These are phyloP conservation scores for Nidularia pulvinata DNA, from an alignment of 768 basidiomycete species.

Conservation along the genomic window DNA sequence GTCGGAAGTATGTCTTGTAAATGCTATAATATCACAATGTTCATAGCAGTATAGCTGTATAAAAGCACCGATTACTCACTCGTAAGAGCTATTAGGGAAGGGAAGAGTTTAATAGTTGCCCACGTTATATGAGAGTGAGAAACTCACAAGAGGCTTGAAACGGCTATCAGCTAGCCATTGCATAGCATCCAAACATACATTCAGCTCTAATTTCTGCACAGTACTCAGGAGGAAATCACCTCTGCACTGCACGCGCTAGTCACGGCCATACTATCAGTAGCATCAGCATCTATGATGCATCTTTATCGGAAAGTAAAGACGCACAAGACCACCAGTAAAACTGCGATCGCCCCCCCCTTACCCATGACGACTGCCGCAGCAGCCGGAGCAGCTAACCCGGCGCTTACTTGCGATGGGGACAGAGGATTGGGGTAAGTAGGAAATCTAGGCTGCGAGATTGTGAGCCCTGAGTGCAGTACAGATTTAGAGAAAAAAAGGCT, in stretches of 20 bases:
- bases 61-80: slow-evolving; percentile 25
- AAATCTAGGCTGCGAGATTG: slow-evolving; percentile 39
- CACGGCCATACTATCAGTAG: slow-evolving; percentile 37
- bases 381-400: slow-evolving; percentile 44
- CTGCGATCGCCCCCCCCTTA: slow-evolving; percentile 38
- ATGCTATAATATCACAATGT: slow-evolving; percentile 15
- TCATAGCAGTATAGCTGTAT: not conserved
- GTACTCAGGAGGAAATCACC: slow-evolving; percentile 4
- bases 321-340: slow-evolving; percentile 41
- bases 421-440: slow-evolving; percentile 50
- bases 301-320: slow-evolving; percentile 1
- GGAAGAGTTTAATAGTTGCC: not conserved
- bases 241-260: slow-evolving; percentile 43
- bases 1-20: slow-evolving; percentile 35
- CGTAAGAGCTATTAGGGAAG: slow-evolving; percentile 33
- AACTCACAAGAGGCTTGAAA: slow-evolving; percentile 38
- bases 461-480: not conserved
- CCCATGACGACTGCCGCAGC: slow-evolving; percentile 46
- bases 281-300: not conserved
- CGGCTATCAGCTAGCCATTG: slow-evolving; percentile 32
- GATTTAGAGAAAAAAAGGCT: slow-evolving; percentile 2
- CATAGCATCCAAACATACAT: too few species aligned
- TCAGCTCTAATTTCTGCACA: not conserved
- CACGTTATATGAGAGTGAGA: slow-evolving; percentile 2
- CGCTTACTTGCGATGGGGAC: slow-evolving; percentile 31